Conservation (phyloP, 768 basidiomycete genomes). For the Dacryopinax spathularia region DNA sequence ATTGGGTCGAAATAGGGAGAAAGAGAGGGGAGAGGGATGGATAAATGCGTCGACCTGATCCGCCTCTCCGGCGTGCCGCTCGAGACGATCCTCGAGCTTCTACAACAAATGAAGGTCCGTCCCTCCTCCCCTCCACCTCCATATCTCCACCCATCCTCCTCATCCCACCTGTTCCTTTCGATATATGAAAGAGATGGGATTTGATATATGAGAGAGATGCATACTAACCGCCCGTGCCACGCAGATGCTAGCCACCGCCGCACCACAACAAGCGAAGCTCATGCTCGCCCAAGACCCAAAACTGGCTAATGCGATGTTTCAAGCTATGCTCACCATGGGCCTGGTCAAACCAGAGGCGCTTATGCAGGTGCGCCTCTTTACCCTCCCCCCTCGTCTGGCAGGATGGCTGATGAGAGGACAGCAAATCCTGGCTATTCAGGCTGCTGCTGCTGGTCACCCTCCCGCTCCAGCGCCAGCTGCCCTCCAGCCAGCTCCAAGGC, state of each 20-base stretch:
- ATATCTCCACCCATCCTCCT: too few relatives aligned
- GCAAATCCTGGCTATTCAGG: neutral
- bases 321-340: neutral
- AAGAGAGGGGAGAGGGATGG: too few relatives aligned
- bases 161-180: neutral
- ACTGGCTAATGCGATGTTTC: neutral
- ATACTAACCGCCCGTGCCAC: too few relatives aligned
- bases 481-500: too few relatives aligned
- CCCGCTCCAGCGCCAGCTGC: neutral
- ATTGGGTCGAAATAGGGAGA: too few relatives aligned
- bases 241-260: neutral
- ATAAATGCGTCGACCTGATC: neutral
- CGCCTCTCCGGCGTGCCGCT: neutral
- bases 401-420: neutral
- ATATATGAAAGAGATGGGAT: neutral
- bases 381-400: too few relatives aligned
- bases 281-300: neutral
- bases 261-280: slow-evolving; percentile 1
- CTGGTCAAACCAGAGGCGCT: neutral
- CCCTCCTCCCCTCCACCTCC: too few relatives aligned
- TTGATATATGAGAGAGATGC: too few relatives aligned
- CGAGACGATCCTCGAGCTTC: neutral
- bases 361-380: slow-evolving; percentile 1
- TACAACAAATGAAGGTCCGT: neutral
- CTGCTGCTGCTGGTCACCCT: neutral